Evolutionary conservation across 164 flowering plant genomes (phyloP), one percentile per base, ranked within the genome.

Genomic region (Umbilicus rupestris): DNA sequence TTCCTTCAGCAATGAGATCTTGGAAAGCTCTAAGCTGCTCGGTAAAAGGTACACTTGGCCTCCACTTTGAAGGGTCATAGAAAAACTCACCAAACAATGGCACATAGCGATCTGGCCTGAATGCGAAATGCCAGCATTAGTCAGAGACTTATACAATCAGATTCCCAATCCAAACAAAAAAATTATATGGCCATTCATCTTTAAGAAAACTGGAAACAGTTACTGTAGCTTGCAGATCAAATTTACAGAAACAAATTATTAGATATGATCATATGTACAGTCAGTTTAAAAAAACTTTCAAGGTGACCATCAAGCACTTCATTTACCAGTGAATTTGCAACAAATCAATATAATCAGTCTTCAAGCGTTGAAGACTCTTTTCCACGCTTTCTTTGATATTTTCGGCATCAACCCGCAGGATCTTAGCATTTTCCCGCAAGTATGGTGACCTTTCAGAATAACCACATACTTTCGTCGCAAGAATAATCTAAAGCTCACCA

Each of bases 31-130:
- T 77, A 71, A 93, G 89, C 73, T 93, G 98, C 73, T 93, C 98
- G 30, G 74, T 82, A 73, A 93, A 81, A 69, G 97, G 90, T 66
- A 93, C 84, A 60, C 98, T 85, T 14, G 80, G 77, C 70, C 97
- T 87, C 97, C 97, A 90, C 75, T 85, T 90, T 69, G 87, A 82
- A 73, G 75, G 68, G 72, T 88, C 89, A 79, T 87, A 93, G 2
- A 68, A 66, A 72, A 70, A 83, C 69, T 85, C 89, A 55, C 98
- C 97, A 82, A 93, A 93, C 65, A 93, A 68, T 69, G 94, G 33
- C 45, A 90, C 98, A 79, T 90, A 88, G 28, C 97, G 90, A 68
- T 90, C 97, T 74, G 98, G 98, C 98, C 97, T 90, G 85, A 35
- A 66, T 60, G 68, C 39, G 50, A 10, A 26, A 66, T 42, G 28